Evolutionary conservation across 2,329 filamentous ascomycete genomes (phyloP), one percentile per base, ranked within the genome.

Genomic region (Colletotrichum ledebouriae): DNA sequence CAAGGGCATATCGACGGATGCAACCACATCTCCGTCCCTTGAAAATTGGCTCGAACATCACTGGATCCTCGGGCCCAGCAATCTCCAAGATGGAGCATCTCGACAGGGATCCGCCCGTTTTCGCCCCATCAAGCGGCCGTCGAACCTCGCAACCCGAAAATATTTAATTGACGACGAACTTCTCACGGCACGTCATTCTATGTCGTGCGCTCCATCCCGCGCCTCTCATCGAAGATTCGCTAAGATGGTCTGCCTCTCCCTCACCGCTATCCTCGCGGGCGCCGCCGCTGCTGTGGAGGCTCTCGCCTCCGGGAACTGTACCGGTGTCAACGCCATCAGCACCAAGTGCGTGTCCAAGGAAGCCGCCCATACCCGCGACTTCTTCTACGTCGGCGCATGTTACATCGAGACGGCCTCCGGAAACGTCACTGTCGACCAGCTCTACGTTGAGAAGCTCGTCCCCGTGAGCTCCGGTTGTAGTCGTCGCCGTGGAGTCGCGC

Each of bases 401-500:
- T 82, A 81, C 67, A 74, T 73, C 29, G 42, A 73, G 22, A 72
- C 76, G 47, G 71, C 69, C 3, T 63, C 71, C 0, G 76, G 76
- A 2, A 75, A 80, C 64, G 71, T 76, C 22, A 72, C 75, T 11
- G 74, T 74, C 34, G 79, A 80, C 58, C 85, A 87, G 75, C 84
- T 87, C 77, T 87, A 87, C 70, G 83, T 87, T 29, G 86, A 87
- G 76, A 78, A 78, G 60, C 77, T 86, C 12, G 71, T 71, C 3
- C 82, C 84, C 7, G 67, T 46, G 4, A 39, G 29, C 22, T 13
- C 60, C 15, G 39, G 34, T 5, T 29, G 53, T 25, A 25, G 34
- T 41, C 62, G 62, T 6, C 56, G 63, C 15, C 46, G 63, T 2
- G 29, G 20, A 10, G 29, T 37, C 13, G 3, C 52, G 1, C 12